Base-by-base conservation (phyloP, 2,329 filamentous ascomycete species). In the Fusarium aywerte region DNA sequence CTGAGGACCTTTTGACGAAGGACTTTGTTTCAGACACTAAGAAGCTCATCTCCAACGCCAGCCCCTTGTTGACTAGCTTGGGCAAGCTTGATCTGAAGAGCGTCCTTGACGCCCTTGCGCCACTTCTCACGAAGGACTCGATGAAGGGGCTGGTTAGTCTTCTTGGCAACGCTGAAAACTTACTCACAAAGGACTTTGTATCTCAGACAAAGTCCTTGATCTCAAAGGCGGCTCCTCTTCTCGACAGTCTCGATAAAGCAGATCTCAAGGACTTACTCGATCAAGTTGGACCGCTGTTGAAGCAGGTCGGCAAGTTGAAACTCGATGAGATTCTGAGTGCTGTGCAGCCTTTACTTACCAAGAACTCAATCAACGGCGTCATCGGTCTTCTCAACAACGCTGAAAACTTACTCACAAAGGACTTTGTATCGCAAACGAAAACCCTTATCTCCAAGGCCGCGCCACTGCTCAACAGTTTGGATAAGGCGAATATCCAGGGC, bases 351-450 rank as follows among this genome's bases (percentile, higher is more conserved):
- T 49, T 79, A 2, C 72, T 79, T 4, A 77, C 75, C 1, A 70
- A 70, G 33, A 70, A 76, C 4, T 74, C 73, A 0, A 65, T 78
- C 33, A 68, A 76, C 3, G 73, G 76, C 5, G 61, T 78, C 15
- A 65, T 80, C 7, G 75, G 75, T 4, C 67, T 80, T 2, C 66
- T 80, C 3, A 71, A 75, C 13, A 74, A 80, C 32, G 74, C 77
- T 2, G 67, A 76, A 53, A 55, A 63, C 3, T 71, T 78, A 0
- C 65, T 78, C 2, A 75, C 72, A 0, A 60, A 58, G 6, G 66
- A 72, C 18, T 73, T 73, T 10, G 75, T 77, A 3, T 61, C 66
- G 1, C 58, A 69, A 9, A 67, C 74, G 0, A 71, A 74, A 16
- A 61, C 65, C 5, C 58, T 77, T 2, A 63, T 76, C 9, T 60